Evolutionary conservation across 805 yeast genomes (phyloP).

Genomic region (Wickerhamiella sergipiensis): DNA sequence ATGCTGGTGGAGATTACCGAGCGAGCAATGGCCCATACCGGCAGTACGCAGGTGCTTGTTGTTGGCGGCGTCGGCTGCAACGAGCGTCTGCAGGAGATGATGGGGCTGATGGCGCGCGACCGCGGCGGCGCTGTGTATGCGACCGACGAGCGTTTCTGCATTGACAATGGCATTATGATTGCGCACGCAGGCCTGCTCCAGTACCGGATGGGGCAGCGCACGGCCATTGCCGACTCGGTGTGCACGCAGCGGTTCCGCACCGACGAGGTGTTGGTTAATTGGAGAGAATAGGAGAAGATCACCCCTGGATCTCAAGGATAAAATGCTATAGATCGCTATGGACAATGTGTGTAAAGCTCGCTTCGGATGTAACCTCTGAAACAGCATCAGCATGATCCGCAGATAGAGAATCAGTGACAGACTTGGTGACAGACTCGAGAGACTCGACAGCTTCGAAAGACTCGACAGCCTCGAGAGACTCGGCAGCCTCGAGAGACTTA

Average conservation of each 20-base stretch:
- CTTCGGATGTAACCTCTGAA: no score
- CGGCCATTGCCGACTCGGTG: constrained; percentile 51
- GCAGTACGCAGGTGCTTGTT: constrained; percentile 73
- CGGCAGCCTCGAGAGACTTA: no score
- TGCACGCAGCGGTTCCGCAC: constrained; percentile 92
- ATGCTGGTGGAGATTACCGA: constrained; percentile 98
- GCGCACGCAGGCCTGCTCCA: constrained; percentile 93
- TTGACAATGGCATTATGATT: constrained; percentile 97
- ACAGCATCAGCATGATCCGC: no score
- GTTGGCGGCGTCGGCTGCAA: constrained; percentile 99
- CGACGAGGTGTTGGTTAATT: constrained; percentile 77
- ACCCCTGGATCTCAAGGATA: no score
- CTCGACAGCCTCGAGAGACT: no score
- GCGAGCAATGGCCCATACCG: constrained; percentile 96
- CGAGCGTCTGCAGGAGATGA: constrained; percentile 83
- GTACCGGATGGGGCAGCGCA: constrained; percentile 62
- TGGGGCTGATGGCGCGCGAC: constrained; percentile 86
- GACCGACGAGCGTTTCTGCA: constrained; percentile 93
- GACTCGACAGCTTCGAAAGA: no score
- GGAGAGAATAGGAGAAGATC: constrained; percentile 78
- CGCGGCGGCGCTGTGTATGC: constrained; percentile 83
- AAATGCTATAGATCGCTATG: no score
- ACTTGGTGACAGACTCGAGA: no score
- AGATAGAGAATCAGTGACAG: no score
- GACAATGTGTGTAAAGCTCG: no score